Evolutionary conservation across 768 basidiomycete species (phyloP).

Genomic region (Filobasidium floriforme): DNA sequence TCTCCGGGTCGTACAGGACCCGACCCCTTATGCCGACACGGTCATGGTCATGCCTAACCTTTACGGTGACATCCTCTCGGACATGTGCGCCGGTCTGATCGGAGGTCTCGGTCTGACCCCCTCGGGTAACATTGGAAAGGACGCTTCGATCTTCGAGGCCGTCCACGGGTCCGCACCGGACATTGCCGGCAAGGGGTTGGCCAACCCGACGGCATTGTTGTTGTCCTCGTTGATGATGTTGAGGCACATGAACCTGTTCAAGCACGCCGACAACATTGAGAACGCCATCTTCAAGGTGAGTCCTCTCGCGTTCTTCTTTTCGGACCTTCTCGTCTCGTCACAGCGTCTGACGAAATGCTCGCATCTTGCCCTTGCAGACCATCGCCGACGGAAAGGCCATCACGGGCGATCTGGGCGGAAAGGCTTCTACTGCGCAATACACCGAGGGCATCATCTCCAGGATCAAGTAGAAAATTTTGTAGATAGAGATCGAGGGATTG

Average conservation of each 20-base stretch:
- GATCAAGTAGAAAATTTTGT: conserved; percentile 48
- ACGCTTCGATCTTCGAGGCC: conserved; percentile 98
- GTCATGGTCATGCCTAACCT: conserved; percentile 99
- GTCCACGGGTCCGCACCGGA: conserved; percentile 99
- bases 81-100: conserved; percentile 97
- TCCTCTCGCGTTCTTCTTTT: conserved; percentile 18
- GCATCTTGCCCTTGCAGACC: too few species aligned
- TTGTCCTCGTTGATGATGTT: conserved; percentile 97
- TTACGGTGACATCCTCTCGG: conserved; percentile 75
- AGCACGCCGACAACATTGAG: conserved; percentile 81
- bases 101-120: conserved; percentile 95
- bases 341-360: neutral
- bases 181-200: conserved; percentile 70
- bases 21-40: conserved; percentile 81
- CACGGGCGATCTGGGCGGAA: conserved; percentile 93
- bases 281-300: conserved; percentile 79
- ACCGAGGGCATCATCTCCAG: conserved; percentile 77
- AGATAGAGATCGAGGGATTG: too few species aligned
- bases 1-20: conserved; percentile 89
- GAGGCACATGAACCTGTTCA: conserved; percentile 84
- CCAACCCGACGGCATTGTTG: conserved; percentile 98
- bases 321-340: neutral
- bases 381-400: conserved; percentile 93
- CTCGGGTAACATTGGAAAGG: conserved; percentile 95
- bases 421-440: conserved; percentile 79